Evolutionary conservation across 305 asterid species (phyloP).

Genomic region (Fraxinus ornus): DNA sequence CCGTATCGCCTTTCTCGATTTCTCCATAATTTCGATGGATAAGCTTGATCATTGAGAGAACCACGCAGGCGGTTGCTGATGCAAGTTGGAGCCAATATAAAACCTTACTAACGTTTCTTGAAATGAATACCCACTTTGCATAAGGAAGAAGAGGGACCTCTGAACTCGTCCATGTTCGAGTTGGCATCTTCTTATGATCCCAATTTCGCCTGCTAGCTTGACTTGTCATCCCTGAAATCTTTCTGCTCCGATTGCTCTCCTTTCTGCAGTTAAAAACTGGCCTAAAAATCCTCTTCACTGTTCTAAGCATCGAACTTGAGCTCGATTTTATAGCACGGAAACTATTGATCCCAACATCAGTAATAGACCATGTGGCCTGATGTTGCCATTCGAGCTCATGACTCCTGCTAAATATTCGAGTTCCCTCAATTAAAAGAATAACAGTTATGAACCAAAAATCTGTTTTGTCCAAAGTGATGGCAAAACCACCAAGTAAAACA

Average conservation of each 20-base stretch:
- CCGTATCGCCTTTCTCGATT: slow-evolving; percentile 48
- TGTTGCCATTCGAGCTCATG: slow-evolving; percentile 98
- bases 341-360: slow-evolving; percentile 70
- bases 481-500: slow-evolving; percentile 91
- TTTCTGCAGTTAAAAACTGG: slow-evolving; percentile 24
- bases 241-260: slow-evolving; percentile 34
- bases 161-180: slow-evolving; percentile 66
- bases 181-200: slow-evolving; percentile 36
- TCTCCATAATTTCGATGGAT: slow-evolving; percentile 60
- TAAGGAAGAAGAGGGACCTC: slow-evolving; percentile 85
- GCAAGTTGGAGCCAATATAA: slow-evolving; percentile 78
- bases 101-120: slow-evolving; percentile 66
- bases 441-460: slow-evolving; percentile 92
- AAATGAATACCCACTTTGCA: slow-evolving; percentile 65
- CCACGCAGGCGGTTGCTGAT: slow-evolving; percentile 80
- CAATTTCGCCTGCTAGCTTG: slow-evolving; percentile 26
- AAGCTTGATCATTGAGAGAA: slow-evolving; percentile 65
- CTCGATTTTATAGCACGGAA: slow-evolving; percentile 66
- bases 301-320: slow-evolving; percentile 34
- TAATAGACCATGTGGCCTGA: slow-evolving; percentile 78
- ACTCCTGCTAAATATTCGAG: slow-evolving; percentile 83
- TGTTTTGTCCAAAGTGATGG: slow-evolving; percentile 63
- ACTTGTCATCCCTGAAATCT: slow-evolving; percentile 14
- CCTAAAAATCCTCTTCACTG: slow-evolving; percentile 28
- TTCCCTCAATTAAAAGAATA: slow-evolving; percentile 68